Percentiles rank a stretch among this genome's conserved stretches.
Conservation (phyloP, 768 basidiomycete genomes). For the Tremella mesenterica region DNA sequence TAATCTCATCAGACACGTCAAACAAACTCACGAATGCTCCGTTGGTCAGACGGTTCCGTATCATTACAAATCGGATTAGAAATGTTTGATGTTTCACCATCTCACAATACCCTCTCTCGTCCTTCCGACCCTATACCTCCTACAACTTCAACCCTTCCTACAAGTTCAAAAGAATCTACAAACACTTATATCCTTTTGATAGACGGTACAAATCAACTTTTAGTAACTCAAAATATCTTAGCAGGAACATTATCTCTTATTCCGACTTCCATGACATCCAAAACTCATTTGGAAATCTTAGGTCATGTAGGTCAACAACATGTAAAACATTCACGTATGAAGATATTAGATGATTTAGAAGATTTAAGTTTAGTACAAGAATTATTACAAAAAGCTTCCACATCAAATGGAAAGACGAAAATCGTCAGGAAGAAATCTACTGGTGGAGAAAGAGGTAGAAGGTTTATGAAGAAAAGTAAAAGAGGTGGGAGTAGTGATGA, state of each 20-base stretch:
- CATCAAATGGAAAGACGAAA: conserved; percentile 3
- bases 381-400: conserved; percentile 13
- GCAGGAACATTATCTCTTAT: conserved; percentile 35
- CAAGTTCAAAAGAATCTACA: neutral
- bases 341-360: conserved; percentile 22
- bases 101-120: conserved; percentile 9
- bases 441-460: neutral
- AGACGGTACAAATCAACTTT: conserved; percentile 18
- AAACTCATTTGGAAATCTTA: conserved; percentile 33
- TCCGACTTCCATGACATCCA: conserved; percentile 33
- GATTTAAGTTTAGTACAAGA: conserved; percentile 17
- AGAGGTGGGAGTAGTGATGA: conserved; percentile 4
- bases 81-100: conserved; percentile 66
- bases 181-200: conserved; percentile 18
- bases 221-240: conserved; percentile 34
- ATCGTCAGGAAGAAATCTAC: conserved; percentile 4
- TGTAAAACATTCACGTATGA: conserved; percentile 33
- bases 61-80: conserved; percentile 89
- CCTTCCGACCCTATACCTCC: conserved; percentile 10
- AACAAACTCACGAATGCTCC: conserved; percentile 81
- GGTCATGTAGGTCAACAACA: conserved; percentile 37
- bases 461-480: neutral
- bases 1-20: conserved; percentile 56
- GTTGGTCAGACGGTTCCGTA: conserved; percentile 90
- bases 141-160: neutral